phyloP scores from a whole-genome alignment of 257 asterid genomes.

The Solanum bulbocastanum region DNA sequence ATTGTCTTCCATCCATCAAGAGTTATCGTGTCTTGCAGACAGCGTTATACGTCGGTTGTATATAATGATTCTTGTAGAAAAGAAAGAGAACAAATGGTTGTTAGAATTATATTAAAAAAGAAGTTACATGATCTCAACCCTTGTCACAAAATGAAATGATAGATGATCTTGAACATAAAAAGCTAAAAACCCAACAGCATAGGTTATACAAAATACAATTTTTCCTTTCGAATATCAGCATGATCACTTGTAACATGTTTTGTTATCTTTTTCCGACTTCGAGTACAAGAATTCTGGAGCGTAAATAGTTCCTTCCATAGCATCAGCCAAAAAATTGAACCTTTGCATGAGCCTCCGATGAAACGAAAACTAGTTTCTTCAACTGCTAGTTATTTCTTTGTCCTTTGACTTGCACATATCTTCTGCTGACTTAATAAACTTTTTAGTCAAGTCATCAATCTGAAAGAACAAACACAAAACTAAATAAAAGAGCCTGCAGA shows the following conservation, averaged over 20 bases:
- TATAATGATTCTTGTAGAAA: not conserved
- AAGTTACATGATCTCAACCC: not conserved
- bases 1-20: not conserved
- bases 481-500: not conserved
- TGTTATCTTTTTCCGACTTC: not conserved
- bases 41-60: not conserved
- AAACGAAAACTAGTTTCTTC: not conserved
- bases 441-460: slow-evolving; percentile 87
- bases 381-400: slow-evolving; percentile 65
- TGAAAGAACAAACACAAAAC: slow-evolving; percentile 10
- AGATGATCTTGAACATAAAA: not conserved
- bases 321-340: not conserved
- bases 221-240: not conserved
- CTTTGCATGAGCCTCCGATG: not conserved
- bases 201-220: not conserved
- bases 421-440: slow-evolving; percentile 82
- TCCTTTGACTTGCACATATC: slow-evolving; percentile 96
- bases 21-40: not conserved
- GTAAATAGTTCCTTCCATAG: not conserved
- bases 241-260: not conserved
- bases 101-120: not conserved
- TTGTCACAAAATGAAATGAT: not conserved
- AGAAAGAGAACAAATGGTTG: not conserved
- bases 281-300: not conserved
- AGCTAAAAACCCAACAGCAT: not conserved